phyloP scores from a whole-genome alignment of 495 filamentous ascomycete genomes.

The Hyaloscypha bicolor region DNA sequence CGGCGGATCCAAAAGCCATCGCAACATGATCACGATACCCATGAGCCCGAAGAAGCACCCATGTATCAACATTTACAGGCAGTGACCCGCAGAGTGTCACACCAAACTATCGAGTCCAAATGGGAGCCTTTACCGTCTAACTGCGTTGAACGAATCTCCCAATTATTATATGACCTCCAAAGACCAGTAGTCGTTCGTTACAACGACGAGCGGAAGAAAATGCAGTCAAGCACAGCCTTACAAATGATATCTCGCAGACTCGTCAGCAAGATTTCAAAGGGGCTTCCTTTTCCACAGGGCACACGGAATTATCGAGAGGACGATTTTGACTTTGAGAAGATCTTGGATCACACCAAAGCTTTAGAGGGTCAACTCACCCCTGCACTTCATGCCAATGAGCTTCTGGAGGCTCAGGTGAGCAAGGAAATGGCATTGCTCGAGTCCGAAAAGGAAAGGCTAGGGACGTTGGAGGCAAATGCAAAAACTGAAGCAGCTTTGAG shows the following conservation, averaged over 20 bases:
- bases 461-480: slow-evolving; percentile 56
- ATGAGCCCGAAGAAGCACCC: slow-evolving; percentile 7
- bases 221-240: slow-evolving; percentile 50
- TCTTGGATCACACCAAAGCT: slow-evolving; percentile 55
- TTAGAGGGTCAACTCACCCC: slow-evolving; percentile 56
- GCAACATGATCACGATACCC: slow-evolving; percentile 7
- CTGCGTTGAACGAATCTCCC: slow-evolving; percentile 53
- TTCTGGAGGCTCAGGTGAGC: slow-evolving; percentile 56
- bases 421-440: slow-evolving; percentile 55
- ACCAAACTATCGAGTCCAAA: slow-evolving; percentile 57
- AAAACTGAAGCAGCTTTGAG: slow-evolving; percentile 48
- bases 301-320: slow-evolving; percentile 46
- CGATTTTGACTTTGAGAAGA: slow-evolving; percentile 62
- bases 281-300: slow-evolving; percentile 59
- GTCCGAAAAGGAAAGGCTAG: slow-evolving; percentile 49
- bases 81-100: slow-evolving; percentile 43
- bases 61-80: slow-evolving; percentile 30
- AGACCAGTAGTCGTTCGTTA: slow-evolving; percentile 56
- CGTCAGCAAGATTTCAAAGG: slow-evolving; percentile 26
- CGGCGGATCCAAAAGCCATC: slow-evolving; percentile 5
- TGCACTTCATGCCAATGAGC: slow-evolving; percentile 53
- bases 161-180: slow-evolving; percentile 55
- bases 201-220: slow-evolving; percentile 57
- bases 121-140: slow-evolving; percentile 58
- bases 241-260: slow-evolving; percentile 30